Evolutionary conservation across 2,329 filamentous ascomycete species (phyloP), one percentile per base, ranked within the genome.

Genomic region (Talaromyces sp.): DNA sequence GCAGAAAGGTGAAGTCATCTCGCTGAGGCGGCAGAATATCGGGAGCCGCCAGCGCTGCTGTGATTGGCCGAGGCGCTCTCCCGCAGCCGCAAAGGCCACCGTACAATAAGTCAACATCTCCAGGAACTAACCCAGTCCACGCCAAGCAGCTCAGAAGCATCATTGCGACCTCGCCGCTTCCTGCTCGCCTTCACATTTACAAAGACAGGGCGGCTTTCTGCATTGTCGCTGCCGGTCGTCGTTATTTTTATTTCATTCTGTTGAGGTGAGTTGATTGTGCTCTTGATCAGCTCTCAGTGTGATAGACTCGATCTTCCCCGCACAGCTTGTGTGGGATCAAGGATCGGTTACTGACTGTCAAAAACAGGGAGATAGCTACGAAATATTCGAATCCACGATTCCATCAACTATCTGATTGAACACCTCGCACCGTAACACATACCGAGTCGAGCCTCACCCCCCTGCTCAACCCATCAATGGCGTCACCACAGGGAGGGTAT

Each of bases 401-500:
- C 17, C 15, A 29, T 43, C 43, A 7, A 29, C n/a, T 25, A 8
- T 6, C 15, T 25, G n/a, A 40, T 38, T 11, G 58, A 51, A 45
- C 1, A 17, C 31, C 36, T 22, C 25, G 29, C 40, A 54, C 22
- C 19, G 19, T 45, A 61, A 61, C 10, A 47, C 15, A 49, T n/a
- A 19, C 34, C 25, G 47, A 40, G 27, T 36, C n/a, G 45, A 60
- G 36, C 54, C 5, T 56, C 13, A 29, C 27, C 34, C 10, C 31
- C 40, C 22, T 58, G 49, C 43, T 45, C 54, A 53, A 58, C 34
- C 60, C 65, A 69, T 71, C 66, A 68, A 84, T 85, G 82, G 79
- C 83, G 70, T 77, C 82, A 73, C 81, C 82, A 71, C 82, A 84
- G 74, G 80, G 80, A 71, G 81, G 79, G 68, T 84, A 83, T 72